Evolutionary conservation across 2,329 filamentous ascomycete genomes (phyloP), one percentile per base, ranked within the genome.

Genomic region (Chlorencoelia australis): DNA sequence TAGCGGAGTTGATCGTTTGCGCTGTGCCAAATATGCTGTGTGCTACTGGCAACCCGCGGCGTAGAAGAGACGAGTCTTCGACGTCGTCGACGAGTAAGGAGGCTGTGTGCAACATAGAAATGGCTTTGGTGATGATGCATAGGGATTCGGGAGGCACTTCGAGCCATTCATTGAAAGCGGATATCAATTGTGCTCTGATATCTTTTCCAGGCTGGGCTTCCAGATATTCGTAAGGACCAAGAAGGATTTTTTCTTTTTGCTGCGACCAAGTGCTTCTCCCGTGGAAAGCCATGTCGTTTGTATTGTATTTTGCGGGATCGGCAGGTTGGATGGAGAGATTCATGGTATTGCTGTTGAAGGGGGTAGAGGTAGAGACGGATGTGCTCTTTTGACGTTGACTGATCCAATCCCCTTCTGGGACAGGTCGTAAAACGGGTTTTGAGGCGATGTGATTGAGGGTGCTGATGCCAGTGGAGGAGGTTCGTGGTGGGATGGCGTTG

Each of bases 1-100:
- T 94, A 45, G 85, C 84, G 33, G 79, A 82, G 61, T 94, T 94
- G 62, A 94, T 91, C 28, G 85, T 91, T 60, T 94, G 86, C 5
- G 86, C 78, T 3, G 81, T 77, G 43, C 86, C 86, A 54, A 88
- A 94, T 50, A 94, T 86, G 57, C 68, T 75, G 61, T 94, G 83
- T 3, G 86, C 82, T 14, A 89, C 85, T 9, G 86, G 86, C 25
- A 84, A 69, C 27, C 86, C 85, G 26, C 86, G 73, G 26, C 86
- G 79, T 18, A 93, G 69, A 44, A 76, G 62, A 2, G 82, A 87
- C 27, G 72, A 77, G 61, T 94, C 86, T 63, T 94, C 83, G 5
- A 94, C 85, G 58, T 94, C 87, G 60, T 94, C 86, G 39, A 93
- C 75, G 16, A 93, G 73, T 37, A 93, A 66, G 3, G 82, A 88